Percentiles rank a stretch among this genome's conserved stretches.
These are phyloP conservation scores for Ophiostoma montium DNA, from an alignment of 2,329 filamentous ascomycete species.

Conservation along the genomic window DNA sequence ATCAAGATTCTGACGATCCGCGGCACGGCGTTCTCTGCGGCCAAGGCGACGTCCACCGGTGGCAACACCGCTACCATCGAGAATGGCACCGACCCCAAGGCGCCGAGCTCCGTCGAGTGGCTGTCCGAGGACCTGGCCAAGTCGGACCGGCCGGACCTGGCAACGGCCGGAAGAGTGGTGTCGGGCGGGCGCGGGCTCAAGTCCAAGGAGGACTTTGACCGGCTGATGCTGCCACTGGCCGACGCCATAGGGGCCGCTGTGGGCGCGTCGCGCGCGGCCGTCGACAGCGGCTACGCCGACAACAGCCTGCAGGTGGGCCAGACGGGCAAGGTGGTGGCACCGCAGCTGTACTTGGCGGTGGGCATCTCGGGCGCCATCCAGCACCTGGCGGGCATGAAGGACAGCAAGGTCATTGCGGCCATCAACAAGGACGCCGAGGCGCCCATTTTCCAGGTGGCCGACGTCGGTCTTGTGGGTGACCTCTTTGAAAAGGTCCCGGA, in stretches of 20 bases:
- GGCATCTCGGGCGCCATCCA: conserved; percentile 97
- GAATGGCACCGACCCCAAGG: conserved; percentile 73
- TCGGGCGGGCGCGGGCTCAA: conserved; percentile 90
- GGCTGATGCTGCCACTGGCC: conserved; percentile 78
- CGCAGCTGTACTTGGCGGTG: conserved; percentile 85
- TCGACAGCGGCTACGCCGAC: conserved; percentile 94
- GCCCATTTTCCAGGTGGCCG: conserved; percentile 95
- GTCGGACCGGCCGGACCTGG: conserved; percentile 85
- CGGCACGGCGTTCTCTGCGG: conserved; percentile 77
- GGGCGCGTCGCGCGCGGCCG: conserved; percentile 84
- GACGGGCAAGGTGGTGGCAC: conserved; percentile 96
- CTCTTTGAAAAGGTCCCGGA: conserved; percentile 92
- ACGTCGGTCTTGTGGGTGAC: conserved; percentile 90
- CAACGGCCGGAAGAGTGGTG: conserved; percentile 78
- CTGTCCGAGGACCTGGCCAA: conserved; percentile 85
- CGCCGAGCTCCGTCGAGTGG: conserved; percentile 65
- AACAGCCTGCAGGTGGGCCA: conserved; percentile 97
- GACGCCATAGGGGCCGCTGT: conserved; percentile 92
- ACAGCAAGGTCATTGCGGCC: conserved; percentile 96
- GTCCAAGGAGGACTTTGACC: conserved; percentile 96
- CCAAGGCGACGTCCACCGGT: conserved; percentile 36
- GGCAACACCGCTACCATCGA: conserved; percentile 64
- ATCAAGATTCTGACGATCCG: conserved; percentile 87
- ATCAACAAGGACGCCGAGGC: conserved; percentile 98
- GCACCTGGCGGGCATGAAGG: conserved; percentile 98